These are phyloP conservation scores for Phoenix roebelenii DNA, from an alignment of 176 grass and related monocot species.

Conservation along the genomic window DNA sequence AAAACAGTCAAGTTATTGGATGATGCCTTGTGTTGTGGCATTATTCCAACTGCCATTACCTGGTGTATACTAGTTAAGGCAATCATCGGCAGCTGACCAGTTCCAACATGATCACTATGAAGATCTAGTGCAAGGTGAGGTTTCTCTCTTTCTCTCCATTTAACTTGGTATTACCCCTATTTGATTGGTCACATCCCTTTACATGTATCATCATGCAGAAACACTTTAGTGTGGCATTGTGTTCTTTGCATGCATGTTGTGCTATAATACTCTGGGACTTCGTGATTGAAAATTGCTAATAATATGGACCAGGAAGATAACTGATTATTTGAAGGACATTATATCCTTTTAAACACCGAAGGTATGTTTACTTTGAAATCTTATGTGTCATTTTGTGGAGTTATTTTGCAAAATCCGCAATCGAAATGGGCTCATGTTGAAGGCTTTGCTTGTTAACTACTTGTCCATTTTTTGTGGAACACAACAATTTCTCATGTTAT, in stretches of 20 bases:
- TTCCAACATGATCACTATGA: constrained; percentile 31
- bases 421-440: too few species aligned
- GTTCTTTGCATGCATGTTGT: neutral
- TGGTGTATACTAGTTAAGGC: constrained; percentile 79
- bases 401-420: too few species aligned
- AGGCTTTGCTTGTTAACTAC: too few species aligned
- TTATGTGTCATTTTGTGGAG: too few species aligned
- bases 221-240: neutral
- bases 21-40: constrained; percentile 46
- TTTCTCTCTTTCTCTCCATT: neutral
- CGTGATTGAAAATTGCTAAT: too few species aligned
- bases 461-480: too few species aligned
- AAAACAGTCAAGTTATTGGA: constrained; percentile 57
- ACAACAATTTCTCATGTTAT: too few species aligned
- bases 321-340: too few species aligned
- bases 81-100: constrained; percentile 49
- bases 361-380: too few species aligned
- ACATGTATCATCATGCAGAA: neutral
- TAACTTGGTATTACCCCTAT: neutral
- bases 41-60: constrained; percentile 65
- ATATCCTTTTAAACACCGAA: too few species aligned
- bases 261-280: too few species aligned
- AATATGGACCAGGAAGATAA: too few species aligned
- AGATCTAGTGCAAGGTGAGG: constrained; percentile 10
- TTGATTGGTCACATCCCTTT: neutral